Evolutionary conservation across 192 early-diverging fungal species (phyloP), one percentile per base, ranked within the genome.

Genomic region (Coemansia sp.): DNA sequence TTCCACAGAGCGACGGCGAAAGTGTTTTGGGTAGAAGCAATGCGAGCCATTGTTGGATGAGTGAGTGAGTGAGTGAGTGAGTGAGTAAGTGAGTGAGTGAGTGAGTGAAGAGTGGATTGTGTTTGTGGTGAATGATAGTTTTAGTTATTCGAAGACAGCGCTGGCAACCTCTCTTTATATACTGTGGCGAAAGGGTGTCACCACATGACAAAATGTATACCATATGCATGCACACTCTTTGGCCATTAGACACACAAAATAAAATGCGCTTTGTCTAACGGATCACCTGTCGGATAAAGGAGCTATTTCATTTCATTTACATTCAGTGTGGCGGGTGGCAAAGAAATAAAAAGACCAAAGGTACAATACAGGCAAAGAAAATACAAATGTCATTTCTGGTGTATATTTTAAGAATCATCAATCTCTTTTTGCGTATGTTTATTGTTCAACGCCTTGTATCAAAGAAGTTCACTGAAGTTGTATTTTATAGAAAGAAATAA

Each of bases 1-100:
- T 55, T 64, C 62, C 62, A 64, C 22, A 19, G 7, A 15, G 34
- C 31, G 6, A 36, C 31, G 9, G 54, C 15, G 6, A 25, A n/a
- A 1, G n/a, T 37, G 28, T 56, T 20, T 11, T 19, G 54, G 2
- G 38, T 26, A 44, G 15, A 14, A 23, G 17, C 11, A 26, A 4
- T 11, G 11, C 14, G 8, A 21, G 54, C 15, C 54, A 56, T 56
- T 56, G 50, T 52, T 56, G 54, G 12, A 20, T 48, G 47, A 19
- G 7, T 46, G 42, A 46, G n/a, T 17, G 10, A 46, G 25, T 26
- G 25, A 26, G 25, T 25, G 23, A 25, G 23, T 25, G 23, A 25
- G 23, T 25, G 23, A 25, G 23, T 25, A 3, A 25, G 23, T 25
- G 23, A 25, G 23, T 25, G 23, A 25, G 3, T n/a, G n/a, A 26